Conservation (phyloP, 2,329 filamentous ascomycete species). For the Hypoxylon sp. region DNA sequence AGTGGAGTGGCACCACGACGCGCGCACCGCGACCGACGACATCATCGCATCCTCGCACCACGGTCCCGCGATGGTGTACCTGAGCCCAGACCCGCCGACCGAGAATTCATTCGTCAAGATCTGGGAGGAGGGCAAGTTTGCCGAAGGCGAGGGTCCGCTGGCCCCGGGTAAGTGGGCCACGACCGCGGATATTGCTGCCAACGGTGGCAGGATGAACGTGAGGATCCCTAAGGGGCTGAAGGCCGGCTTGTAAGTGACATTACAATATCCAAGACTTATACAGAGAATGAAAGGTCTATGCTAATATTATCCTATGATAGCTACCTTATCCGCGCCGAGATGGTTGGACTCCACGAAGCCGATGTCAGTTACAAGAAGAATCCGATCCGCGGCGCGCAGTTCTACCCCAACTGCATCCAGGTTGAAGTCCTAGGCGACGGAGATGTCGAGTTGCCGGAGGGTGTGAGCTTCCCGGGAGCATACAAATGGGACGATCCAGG, state of each 20-base stretch:
- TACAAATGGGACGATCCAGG: constrained; percentile 35
- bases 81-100: constrained; percentile 28
- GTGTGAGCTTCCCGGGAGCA: constrained; percentile 35
- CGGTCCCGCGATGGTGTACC: constrained; percentile 34
- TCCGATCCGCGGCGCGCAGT: constrained; percentile 38
- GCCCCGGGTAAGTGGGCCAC: constrained; percentile 35
- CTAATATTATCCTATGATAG: constrained; percentile 47
- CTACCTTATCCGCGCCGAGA: constrained; percentile 62
- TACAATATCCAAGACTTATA: background rate
- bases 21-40: constrained; percentile 28
- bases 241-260: constrained; percentile 31
- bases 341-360: constrained; percentile 59
- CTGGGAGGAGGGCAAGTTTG: constrained; percentile 34
- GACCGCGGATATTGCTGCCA: constrained; percentile 28
- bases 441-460: constrained; percentile 27
- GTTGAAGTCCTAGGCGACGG: constrained; percentile 38
- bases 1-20: constrained; percentile 39
- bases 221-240: constrained; percentile 33
- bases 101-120: constrained; percentile 39
- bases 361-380: constrained; percentile 32
- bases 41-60: constrained; percentile 33
- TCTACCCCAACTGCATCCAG: constrained; percentile 42
- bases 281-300: background rate
- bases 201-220: constrained; percentile 28
- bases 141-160: constrained; percentile 20